phyloP scores from a whole-genome alignment of 805 yeast species.

The Pichia ethanolica region DNA sequence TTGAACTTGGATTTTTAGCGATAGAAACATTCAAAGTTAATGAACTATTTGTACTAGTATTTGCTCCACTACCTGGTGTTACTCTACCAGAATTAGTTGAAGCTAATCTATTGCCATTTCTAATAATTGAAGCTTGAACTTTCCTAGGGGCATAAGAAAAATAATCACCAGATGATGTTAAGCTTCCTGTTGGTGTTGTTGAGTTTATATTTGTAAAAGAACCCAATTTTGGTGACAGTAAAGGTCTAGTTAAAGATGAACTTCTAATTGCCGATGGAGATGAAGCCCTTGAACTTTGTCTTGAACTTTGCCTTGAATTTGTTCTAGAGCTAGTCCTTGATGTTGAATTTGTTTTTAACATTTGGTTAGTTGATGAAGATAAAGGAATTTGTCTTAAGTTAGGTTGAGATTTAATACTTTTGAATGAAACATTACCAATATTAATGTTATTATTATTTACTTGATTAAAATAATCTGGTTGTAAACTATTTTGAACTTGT shows the following conservation, averaged over 20 bases:
- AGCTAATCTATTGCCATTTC: constrained; percentile 10
- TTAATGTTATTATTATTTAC: constrained; percentile 2
- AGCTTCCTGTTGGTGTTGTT: no score
- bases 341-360: background rate
- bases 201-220: constrained; percentile 3
- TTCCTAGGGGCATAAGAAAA: constrained; percentile 12
- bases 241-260: background rate
- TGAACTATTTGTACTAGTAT: background rate
- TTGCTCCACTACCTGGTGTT: constrained; percentile 2
- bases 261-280: constrained; percentile 5
- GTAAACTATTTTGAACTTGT: constrained; percentile 1
- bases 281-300: constrained; percentile 10
- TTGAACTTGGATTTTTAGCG: background rate
- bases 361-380: no score
- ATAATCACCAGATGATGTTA: no score
- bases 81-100: constrained; percentile 2
- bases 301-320: constrained; percentile 6
- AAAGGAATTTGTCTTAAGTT: background rate
- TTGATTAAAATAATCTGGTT: background rate
- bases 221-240: constrained; percentile 4
- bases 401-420: constrained; percentile 3
- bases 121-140: constrained; percentile 10
- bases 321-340: background rate
- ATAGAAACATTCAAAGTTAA: background rate
- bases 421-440: constrained; percentile 4